Percentiles rank a stretch among this genome's conserved stretches.
Conservation (phyloP, 768 basidiomycete genomes). For the Lactifluus hygrophoroides region DNA sequence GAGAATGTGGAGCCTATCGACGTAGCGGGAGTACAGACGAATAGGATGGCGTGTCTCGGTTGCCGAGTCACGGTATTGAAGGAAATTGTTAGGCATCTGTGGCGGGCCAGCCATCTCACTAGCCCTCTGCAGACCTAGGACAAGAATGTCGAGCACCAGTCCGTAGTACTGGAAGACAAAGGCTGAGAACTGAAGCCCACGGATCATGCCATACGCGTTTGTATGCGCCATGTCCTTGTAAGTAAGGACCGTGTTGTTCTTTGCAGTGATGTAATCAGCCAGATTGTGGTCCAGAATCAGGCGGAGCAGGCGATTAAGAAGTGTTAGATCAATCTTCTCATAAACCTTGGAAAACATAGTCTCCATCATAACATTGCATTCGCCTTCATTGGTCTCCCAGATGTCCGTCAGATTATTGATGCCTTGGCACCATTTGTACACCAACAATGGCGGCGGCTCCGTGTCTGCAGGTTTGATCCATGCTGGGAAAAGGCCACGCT, state of each 20-base stretch:
- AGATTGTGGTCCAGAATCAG: constrained; percentile 97
- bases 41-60: constrained; percentile 98
- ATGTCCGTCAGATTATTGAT: constrained; percentile 98
- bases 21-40: constrained; percentile 92
- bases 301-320: constrained; percentile 90
- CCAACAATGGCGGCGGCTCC: constrained; percentile 91
- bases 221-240: constrained; percentile 99
- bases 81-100: constrained; percentile 95
- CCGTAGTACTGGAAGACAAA: constrained; percentile 99
- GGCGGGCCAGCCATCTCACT: constrained; percentile 99
- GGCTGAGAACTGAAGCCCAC: constrained; percentile 95
- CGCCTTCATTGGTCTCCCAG: constrained; percentile 97
- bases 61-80: constrained; percentile 91
- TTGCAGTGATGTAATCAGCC: constrained; percentile 98
- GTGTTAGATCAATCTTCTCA: constrained; percentile 96
- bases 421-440: constrained; percentile 99
- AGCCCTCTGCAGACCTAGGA: constrained; percentile 94
- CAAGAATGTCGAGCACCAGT: constrained; percentile 87
- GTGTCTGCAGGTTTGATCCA: constrained; percentile 99
- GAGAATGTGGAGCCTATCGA: constrained; percentile 89
- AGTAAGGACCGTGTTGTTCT: constrained; percentile 93
- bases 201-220: constrained; percentile 93
- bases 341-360: constrained; percentile 96
- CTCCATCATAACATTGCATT: constrained; percentile 98
- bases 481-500: constrained; percentile 93